Conservation (phyloP, 148 eudicot species). For the Talinum fruticosum region DNA sequence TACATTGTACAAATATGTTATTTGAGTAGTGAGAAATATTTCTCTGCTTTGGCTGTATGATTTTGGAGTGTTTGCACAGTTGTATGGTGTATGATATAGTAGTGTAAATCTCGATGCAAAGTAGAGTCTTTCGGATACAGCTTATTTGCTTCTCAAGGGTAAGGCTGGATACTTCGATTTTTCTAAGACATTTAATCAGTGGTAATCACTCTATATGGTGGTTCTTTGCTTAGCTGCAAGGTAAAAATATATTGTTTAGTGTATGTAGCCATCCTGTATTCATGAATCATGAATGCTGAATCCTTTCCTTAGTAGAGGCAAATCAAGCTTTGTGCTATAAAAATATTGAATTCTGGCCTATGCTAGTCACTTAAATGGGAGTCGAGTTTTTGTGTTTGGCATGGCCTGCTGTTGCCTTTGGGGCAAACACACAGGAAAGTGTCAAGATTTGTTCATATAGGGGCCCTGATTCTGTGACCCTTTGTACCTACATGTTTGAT, state of each 20-base stretch:
- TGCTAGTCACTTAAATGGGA: neutral
- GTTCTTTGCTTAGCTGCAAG: too few relatives aligned
- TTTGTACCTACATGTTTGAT: too few relatives aligned
- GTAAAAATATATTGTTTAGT: neutral
- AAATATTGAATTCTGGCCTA: neutral
- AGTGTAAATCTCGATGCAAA: neutral
- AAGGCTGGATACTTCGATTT: neutral
- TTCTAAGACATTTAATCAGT: neutral
- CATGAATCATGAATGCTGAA: too few relatives aligned
- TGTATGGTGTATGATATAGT: neutral
- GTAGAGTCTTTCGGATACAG: neutral
- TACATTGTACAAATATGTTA: neutral
- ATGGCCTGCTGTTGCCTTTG: neutral
- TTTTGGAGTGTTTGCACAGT: neutral
- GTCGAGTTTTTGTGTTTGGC: neutral
- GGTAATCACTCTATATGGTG: neutral
- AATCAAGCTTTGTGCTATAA: too few relatives aligned
- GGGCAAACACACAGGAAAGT: too few relatives aligned
- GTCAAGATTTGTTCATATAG: too few relatives aligned
- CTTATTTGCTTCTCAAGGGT: neutral
- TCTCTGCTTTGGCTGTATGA: neutral
- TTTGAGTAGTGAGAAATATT: neutral
- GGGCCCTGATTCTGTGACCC: too few relatives aligned
- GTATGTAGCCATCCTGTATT: too few relatives aligned
- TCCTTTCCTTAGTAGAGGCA: too few relatives aligned